Evolutionary conservation across 1,284 basidiomycete genomes (phyloP).

Genomic region (Cryptococcus sp.): DNA sequence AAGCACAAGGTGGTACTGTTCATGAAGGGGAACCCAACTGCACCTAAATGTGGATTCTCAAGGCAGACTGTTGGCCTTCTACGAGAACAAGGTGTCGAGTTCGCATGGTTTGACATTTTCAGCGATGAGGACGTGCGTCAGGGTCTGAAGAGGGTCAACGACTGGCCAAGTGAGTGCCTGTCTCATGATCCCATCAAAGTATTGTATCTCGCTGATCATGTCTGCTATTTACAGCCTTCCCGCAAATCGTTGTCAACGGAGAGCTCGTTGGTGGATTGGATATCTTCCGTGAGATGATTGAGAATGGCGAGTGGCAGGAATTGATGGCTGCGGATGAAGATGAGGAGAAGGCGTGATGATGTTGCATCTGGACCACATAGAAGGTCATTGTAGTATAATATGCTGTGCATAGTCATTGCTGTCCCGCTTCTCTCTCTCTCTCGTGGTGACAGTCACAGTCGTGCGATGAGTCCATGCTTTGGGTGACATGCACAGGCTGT

Average conservation of each 20-base stretch:
- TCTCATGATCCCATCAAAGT: neutral
- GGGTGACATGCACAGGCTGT: too few relatives aligned
- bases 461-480: too few relatives aligned
- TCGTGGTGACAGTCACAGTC: too few relatives aligned
- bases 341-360: conserved; percentile 8
- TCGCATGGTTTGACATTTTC: conserved; percentile 73
- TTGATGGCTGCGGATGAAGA: conserved; percentile 29
- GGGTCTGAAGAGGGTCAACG: conserved; percentile 56
- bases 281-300: conserved; percentile 66
- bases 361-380: too few relatives aligned
- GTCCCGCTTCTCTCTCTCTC: too few relatives aligned
- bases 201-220: neutral
- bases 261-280: conserved; percentile 73
- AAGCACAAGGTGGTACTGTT: conserved; percentile 72
- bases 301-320: conserved; percentile 53
- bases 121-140: conserved; percentile 69
- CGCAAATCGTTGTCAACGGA: conserved; percentile 80
- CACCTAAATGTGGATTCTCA: conserved; percentile 83
- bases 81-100: conserved; percentile 63
- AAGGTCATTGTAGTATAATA: too few relatives aligned
- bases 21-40: conserved; percentile 93
- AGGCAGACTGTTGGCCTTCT: conserved; percentile 68
- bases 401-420: too few relatives aligned
- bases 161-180: conserved; percentile 53
- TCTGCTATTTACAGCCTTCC: conserved; percentile 38